Conservation (phyloP, 768 basidiomycete species). For the Leccinum subgranulosum region DNA sequence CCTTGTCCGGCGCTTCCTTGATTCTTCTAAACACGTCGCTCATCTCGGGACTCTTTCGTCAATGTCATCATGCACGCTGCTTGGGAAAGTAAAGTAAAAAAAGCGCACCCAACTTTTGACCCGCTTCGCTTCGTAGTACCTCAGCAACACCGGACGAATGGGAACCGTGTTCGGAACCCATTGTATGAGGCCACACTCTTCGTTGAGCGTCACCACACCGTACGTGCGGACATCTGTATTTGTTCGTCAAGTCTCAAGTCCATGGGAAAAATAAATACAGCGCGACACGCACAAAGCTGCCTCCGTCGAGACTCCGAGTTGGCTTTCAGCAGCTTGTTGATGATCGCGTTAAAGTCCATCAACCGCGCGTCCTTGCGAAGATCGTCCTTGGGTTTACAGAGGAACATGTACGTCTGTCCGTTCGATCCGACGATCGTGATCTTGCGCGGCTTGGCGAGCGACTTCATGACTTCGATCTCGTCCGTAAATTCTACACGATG, state of each 20-base stretch:
- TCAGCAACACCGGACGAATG: conserved; percentile 69
- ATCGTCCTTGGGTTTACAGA: conserved; percentile 97
- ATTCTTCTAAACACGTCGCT: conserved; percentile 44
- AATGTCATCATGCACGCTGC: background rate
- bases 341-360: conserved; percentile 98
- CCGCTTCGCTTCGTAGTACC: conserved; percentile 56
- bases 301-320: conserved; percentile 91
- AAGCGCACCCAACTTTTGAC: conserved; percentile 48
- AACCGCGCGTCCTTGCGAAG: conserved; percentile 93
- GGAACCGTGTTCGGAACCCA: conserved; percentile 96
- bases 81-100: background rate
- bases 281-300: conserved; percentile 71
- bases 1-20: conserved; percentile 47
- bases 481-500: conserved; percentile 63
- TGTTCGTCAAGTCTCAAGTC: background rate
- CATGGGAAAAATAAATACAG: no score
- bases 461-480: conserved; percentile 87
- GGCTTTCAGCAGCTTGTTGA: conserved; percentile 92
- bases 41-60: conserved; percentile 45
- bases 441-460: conserved; percentile 88
- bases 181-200: conserved; percentile 96
- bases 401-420: conserved; percentile 82
- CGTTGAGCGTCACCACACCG: conserved; percentile 96
- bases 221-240: conserved; percentile 85
- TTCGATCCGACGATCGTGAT: conserved; percentile 81